Evolutionary conservation across 2,329 filamentous ascomycete genomes (phyloP), one percentile per base, ranked within the genome.

Genomic region (Neofusicoccum laricinum): DNA sequence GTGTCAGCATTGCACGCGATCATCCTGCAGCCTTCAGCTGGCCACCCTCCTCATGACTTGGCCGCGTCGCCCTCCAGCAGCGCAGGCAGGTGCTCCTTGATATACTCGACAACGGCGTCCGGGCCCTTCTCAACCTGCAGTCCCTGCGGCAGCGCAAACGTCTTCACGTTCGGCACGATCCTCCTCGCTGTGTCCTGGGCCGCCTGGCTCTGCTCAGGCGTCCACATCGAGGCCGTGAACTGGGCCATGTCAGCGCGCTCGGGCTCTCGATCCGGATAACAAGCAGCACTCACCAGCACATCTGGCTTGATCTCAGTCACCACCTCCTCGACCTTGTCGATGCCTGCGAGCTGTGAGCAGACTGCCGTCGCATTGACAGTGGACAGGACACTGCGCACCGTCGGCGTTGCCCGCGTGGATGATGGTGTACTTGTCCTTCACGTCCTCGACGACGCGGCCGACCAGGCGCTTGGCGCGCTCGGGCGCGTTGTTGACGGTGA

Each of bases 401-500:
- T 85, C 82, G 69, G 82, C 85, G 72, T 91, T 90, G 40, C 80
- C 86, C 25, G 84, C 80, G 71, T 90, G 81, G 41, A 83, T 78
- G 68, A 91, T 89, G 1, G 81, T 85, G 74, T 90, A 90, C 43
- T 77, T 78, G 63, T 88, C 86, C 72, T 86, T 87, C 36, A 91
- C 75, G 12, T 81, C 82, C 64, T 88, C 85, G 11, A 84, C 80
- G 41, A 91, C 75, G 0, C 85, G 81, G 11, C 88, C 87, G 69
- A 89, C 84, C 38, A 91, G 75, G 7, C 79, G 76, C 76, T 86
- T 85, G 38, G 88, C 88, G 64, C 88, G 81, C 67, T 89, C 87
- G 0, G 88, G 88, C 1, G 84, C 86, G 1, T 84, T 89, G 77
- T 90, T 90, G 68, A 90, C 87, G 1, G 87, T 90, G 34, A 90